These are phyloP conservation scores for Ophiostoma tasmaniense DNA, from an alignment of 2,329 filamentous ascomycete genomes.

Conservation along the genomic window DNA sequence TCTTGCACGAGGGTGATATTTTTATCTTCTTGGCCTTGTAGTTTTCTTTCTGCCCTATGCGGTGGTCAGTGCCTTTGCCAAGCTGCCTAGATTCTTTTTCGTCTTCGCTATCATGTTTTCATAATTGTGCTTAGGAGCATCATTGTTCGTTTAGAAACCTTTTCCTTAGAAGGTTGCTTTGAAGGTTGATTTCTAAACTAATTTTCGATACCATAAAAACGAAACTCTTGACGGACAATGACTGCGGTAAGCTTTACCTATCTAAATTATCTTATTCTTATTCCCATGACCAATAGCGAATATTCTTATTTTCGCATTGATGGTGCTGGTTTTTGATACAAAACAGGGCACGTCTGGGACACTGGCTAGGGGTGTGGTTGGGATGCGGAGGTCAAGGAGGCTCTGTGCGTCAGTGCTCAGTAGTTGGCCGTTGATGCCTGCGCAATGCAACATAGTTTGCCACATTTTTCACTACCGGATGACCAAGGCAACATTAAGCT, in stretches of 20 bases:
- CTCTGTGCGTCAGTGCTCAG: constrained; percentile 16
- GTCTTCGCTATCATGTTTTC: background rate
- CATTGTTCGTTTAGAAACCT: no score
- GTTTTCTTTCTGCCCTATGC: background rate
- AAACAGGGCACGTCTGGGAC: constrained; percentile 19
- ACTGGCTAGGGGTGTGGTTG: background rate
- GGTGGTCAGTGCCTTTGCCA: background rate
- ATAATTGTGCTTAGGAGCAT: no score
- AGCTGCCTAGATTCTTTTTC: background rate
- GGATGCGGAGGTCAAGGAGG: constrained; percentile 2
- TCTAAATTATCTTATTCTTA: background rate
- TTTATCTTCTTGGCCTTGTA: background rate
- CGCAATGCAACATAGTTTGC: background rate
- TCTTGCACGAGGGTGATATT: background rate
- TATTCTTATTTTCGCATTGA: constrained; percentile 13
- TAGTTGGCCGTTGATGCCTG: background rate
- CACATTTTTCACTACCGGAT: background rate
- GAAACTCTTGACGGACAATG: no score
- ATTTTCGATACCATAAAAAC: no score
- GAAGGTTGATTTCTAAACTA: no score
- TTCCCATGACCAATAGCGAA: background rate
- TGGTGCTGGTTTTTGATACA: constrained; percentile 15
- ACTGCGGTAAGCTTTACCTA: no score
- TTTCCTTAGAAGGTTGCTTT: no score
- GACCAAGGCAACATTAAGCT: background rate